Evolutionary conservation across 306 rosid species (phyloP), one percentile per base, ranked within the genome.

Genomic region (Medicago ruthenica): DNA sequence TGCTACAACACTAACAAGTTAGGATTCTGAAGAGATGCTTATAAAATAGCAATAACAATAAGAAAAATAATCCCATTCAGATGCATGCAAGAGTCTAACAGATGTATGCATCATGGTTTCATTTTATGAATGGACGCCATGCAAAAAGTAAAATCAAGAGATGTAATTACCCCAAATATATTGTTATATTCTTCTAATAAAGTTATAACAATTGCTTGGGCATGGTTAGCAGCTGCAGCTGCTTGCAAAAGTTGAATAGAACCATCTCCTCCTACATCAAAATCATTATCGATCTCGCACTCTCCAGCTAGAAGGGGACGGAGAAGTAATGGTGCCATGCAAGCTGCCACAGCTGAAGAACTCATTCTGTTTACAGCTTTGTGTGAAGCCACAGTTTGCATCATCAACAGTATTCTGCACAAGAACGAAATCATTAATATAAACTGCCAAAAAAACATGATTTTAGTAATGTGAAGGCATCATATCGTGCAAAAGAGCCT

Each of bases 171-270:
- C 97, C 93, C 97, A 76, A 93, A 93, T 82, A 93, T 88, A 70
- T 47, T 85, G 78, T 67, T 76, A 76, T 88, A 91, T 82, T 93
- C 96, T 82, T 93, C 98, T 83, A 93, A 85, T 83, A 93, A 86
- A 66, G 98, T 93, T 76, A 91, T 93, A 70, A 85, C 86, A 78
- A 93, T 93, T 39, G 96, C 92, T 88, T 93, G 98, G 83, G 97
- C 98, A 88, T 91, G 98, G 82, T 93, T 93, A 27, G 98, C 98
- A 6, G 98, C 98, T 15, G 98, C 98, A 85, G 98, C 98, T 64
- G 98, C 98, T 84, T 92, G 93, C 82, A 93, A 79, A 78, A 93
- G 96, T 79, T 93, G 98, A 76, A 82, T 41, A 21, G 98, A 93
- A 71, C 95, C 91, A 82, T 93, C 98, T 51, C 93, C 98, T 10